These are phyloP conservation scores for Rubus idaeus DNA, from an alignment of 306 rosid genomes.

Conservation along the genomic window DNA sequence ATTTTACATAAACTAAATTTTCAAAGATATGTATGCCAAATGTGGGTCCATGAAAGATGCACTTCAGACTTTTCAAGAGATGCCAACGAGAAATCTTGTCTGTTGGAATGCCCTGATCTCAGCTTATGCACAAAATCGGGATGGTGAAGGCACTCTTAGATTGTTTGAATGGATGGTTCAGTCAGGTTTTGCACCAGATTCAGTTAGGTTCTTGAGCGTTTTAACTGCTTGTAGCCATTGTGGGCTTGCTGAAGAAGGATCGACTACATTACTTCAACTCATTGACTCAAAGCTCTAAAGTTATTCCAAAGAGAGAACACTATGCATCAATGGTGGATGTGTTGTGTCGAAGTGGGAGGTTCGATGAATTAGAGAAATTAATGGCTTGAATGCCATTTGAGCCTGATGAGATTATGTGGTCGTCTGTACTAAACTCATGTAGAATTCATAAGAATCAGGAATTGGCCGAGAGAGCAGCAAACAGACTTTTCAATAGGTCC, in stretches of 20 bases:
- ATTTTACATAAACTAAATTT: background rate
- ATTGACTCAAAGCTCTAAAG: constrained; percentile 49
- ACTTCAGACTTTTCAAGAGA: constrained; percentile 65
- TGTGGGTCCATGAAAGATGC: constrained; percentile 81
- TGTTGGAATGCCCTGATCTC: constrained; percentile 89
- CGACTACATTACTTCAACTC: constrained; percentile 48
- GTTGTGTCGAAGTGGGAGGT: constrained; percentile 71
- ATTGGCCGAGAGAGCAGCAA: constrained; percentile 75
- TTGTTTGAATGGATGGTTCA: constrained; percentile 67
- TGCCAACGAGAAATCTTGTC: constrained; percentile 70
- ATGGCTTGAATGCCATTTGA: constrained; percentile 73
- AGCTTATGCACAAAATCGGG: constrained; percentile 85
- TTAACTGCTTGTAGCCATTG: constrained; percentile 88
- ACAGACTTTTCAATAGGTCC: constrained; percentile 61
- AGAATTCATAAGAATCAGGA: constrained; percentile 79
- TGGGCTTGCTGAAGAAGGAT: constrained; percentile 86
- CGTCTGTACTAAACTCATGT: constrained; percentile 80
- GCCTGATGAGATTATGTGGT: constrained; percentile 83
- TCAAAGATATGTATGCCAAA: constrained; percentile 92
- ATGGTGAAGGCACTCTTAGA: constrained; percentile 52
- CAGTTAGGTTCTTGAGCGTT: constrained; percentile 75
- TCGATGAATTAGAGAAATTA: constrained; percentile 71
- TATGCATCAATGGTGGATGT: constrained; percentile 74
- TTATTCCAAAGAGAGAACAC: constrained; percentile 73
- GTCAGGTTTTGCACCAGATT: constrained; percentile 74